Base-by-base conservation (phyloP, 192 early-diverging fungal species). In the Chytriomyces confervae region DNA sequence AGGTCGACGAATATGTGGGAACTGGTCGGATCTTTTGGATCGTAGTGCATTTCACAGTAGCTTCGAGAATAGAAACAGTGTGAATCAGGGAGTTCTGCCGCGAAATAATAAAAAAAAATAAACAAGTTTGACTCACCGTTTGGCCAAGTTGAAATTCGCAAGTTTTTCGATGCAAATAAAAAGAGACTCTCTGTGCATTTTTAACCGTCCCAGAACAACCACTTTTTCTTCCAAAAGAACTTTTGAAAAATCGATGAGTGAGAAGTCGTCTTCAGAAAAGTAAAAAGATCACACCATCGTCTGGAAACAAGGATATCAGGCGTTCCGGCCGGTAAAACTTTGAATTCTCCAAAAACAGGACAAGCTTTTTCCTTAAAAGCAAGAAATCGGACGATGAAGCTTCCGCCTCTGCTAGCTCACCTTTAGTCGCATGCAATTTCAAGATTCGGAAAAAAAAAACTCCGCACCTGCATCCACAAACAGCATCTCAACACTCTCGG, bases 151-250 rank as follows among this genome's bases (percentile, higher is more conserved):
- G 76, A 90, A 89, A 77, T 92, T 92, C 20, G 85, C 80, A 29
- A 98, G 83, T 67, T 92, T 91, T 80, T 93, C 93, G 13, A 96
- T 91, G 78, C 94, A 91, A 71, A 97, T 89, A 60, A 86, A 80
- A 29, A 98, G 82, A 5, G 95, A 93, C 72, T 98, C 94, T 66
- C 92, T 91, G 69, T 97, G 95, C 61, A 93, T 91, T 9, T 92
- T 92, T 66, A 98, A 90, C 57, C 93, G 84, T 76, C 93, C 90
- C 6, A 98, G 85, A 9, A 97, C 82, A 45, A 94, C 84, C 0
- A 92, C 93, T 7, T 93, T 85, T 80, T 96, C 96, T 77, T 95
- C 93, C 77, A 88, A 94, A 50, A 95, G 85, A 47, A 84, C 92
- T 93, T 63, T 49, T 49, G 3, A 46, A 49, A 6, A 70, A 0